Percentiles rank a stretch among this genome's conserved stretches.
Conservation (phyloP, 225 moss, liverwort and hornwort species). For the Antitrichia curtipendula region DNA sequence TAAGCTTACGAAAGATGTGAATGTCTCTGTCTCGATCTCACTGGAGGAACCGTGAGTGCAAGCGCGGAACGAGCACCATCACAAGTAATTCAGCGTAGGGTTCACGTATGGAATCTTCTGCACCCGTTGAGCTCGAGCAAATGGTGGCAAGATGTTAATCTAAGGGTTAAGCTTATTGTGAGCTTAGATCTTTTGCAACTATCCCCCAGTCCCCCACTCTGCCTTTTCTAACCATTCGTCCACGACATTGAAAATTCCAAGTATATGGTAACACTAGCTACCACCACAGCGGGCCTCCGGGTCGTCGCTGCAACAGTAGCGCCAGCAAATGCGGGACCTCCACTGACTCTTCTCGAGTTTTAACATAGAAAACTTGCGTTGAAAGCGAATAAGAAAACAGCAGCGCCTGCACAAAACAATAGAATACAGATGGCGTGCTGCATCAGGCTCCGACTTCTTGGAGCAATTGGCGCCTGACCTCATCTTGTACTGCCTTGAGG, state of each 20-base stretch:
- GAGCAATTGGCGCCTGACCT: neutral
- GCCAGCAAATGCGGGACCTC: neutral
- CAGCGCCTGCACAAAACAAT: neutral
- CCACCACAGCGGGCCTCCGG: neutral
- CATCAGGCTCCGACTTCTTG: neutral
- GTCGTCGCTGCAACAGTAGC: neutral
- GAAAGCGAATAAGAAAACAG: neutral
- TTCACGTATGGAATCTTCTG: neutral
- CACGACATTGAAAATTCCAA: too few species aligned
- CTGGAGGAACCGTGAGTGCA: neutral
- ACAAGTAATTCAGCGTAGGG: neutral
- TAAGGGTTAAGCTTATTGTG: too few species aligned
- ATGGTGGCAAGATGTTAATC: neutral
- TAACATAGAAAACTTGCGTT: neutral
- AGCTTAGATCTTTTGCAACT: too few species aligned
- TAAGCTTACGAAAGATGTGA: neutral
- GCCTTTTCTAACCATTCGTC: too few species aligned
- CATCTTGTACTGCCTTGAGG: too few species aligned
- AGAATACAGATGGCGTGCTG: too few species aligned
- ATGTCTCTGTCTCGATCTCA: neutral
- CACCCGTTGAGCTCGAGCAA: neutral
- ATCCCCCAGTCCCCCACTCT: too few species aligned
- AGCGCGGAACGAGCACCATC: neutral
- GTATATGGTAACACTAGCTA: neutral
- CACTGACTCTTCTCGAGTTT: neutral